phyloP scores from a whole-genome alignment of 1,139 yeast genomes.

The Kluyveromyces marxianus region DNA sequence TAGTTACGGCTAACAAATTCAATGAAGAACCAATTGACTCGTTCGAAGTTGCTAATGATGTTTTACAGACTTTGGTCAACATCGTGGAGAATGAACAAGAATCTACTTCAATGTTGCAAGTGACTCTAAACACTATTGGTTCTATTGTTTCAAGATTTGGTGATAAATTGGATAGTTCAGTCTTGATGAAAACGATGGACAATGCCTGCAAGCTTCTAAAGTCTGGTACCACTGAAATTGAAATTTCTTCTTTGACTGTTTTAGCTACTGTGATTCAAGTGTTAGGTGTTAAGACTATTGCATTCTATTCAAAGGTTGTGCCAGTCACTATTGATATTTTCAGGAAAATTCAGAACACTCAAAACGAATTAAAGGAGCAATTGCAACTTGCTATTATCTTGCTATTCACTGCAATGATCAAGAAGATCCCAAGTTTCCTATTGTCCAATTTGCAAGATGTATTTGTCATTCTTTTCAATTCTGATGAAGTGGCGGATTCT shows the following conservation, averaged over 20 bases:
- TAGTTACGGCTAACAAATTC: constrained; percentile 61
- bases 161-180: constrained; percentile 39
- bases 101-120: constrained; percentile 50
- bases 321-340: constrained; percentile 66
- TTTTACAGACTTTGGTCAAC: constrained; percentile 42
- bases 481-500: constrained; percentile 48
- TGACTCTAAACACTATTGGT: constrained; percentile 64
- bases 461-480: constrained; percentile 48
- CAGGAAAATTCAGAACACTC: constrained; percentile 32
- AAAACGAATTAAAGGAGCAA: constrained; percentile 26
- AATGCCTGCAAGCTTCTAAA: constrained; percentile 46
- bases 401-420: constrained; percentile 66
- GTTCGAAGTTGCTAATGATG: constrained; percentile 40
- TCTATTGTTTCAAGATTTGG: constrained; percentile 59
- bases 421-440: constrained; percentile 82
- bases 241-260: constrained; percentile 67
- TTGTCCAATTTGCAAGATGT: constrained; percentile 59
- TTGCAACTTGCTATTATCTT: constrained; percentile 64
- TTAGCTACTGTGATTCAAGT: constrained; percentile 62
- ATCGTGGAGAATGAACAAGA: constrained; percentile 36
- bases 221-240: constrained; percentile 48
- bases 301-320: constrained; percentile 75
- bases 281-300: constrained; percentile 81
- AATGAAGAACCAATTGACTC: constrained; percentile 58
- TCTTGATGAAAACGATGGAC: constrained; percentile 43